Evolutionary conservation across 345 rosid species (phyloP), one percentile per base, ranked within the genome.

Genomic region (Eucalyptus cladocalyx): DNA sequence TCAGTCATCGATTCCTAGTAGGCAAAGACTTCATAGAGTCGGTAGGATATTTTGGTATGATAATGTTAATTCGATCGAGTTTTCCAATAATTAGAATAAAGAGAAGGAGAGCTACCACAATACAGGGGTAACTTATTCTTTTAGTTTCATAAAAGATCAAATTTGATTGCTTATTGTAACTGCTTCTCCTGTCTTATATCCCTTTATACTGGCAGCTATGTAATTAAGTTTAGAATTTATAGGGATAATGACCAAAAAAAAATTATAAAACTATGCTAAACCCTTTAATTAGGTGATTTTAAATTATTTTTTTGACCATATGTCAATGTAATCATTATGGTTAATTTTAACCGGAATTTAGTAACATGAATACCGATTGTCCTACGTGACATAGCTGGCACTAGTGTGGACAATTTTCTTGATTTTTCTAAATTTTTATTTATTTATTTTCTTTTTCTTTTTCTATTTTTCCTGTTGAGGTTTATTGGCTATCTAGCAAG

Each of bases 301-400:
- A n/a, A n/a, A n/a, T n/a, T n/a, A n/a, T n/a, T n/a, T n/a, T n/a
- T 23, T 56, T 24, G 6, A 24, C 6, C 30, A 24, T 56, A 1
- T 56, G 13, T 56, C 28, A 56, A 56, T 56, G 3, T 24, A 56
- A 10, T 56, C 13, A 24, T 56, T 23, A 56, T 5, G 28, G 13
- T 9, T 23, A 56, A 56, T 56, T 56, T 56, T 10, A 56, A 56
- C 1, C 0, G 6, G 13, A 56, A 56, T 4, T 56, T 24, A 2
- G 1, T 56, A 10, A 24, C 0, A 10, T 24, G 6, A 56, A 24
- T 1, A 11, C 0, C 0, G 1, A 3, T 9, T 23, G 12, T 56
- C 60, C 1, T 23, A 23, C 3, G 3, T 56, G 30, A 56, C 1
- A 56, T 21, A 24, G 0, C 11, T 23, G 0, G 6, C 26, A 56